These are phyloP conservation scores for Sporobolomyces pararoseus DNA, from an alignment of 768 basidiomycete genomes.

Conservation along the genomic window DNA sequence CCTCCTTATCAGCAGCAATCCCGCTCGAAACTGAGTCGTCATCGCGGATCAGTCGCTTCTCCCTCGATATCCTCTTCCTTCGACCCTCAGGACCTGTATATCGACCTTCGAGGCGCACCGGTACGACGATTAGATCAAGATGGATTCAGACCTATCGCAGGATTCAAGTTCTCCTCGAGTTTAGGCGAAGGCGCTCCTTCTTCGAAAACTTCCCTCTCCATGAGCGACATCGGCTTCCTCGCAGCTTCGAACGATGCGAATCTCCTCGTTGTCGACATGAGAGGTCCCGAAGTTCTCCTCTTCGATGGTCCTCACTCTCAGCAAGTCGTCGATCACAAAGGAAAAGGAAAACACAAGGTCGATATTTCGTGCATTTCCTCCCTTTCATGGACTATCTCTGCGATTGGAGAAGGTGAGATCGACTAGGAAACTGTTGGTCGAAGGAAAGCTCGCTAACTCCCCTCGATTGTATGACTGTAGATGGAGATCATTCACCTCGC, in stretches of 20 bases:
- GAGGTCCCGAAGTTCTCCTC: constrained; percentile 66
- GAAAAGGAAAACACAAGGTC: constrained; percentile 53
- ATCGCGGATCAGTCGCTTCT: not conserved
- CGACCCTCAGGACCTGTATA: constrained; percentile 24
- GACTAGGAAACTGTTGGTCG: not conserved
- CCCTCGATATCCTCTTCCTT: not conserved
- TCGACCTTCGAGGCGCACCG: constrained; percentile 18
- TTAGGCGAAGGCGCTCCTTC: not conserved
- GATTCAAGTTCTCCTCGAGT: constrained; percentile 18
- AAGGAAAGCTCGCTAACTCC: no score
- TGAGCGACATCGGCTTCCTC: constrained; percentile 76
- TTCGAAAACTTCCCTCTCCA: constrained; percentile 54
- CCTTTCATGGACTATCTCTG: constrained; percentile 66
- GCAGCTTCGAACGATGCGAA: constrained; percentile 65
- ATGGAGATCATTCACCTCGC: constrained; percentile 55
- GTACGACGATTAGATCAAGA: constrained; percentile 19
- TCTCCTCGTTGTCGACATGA: constrained; percentile 66
- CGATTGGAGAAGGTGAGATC: constrained; percentile 57
- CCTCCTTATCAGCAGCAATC: not conserved
- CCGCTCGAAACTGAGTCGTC: not conserved
- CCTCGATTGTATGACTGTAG: no score
- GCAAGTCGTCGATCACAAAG: constrained; percentile 46
- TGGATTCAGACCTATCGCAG: constrained; percentile 30
- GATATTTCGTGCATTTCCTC: constrained; percentile 55
- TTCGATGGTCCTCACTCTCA: constrained; percentile 51